phyloP scores from a whole-genome alignment of 352 stramenopile species.

The Pythium myriotylum region DNA sequence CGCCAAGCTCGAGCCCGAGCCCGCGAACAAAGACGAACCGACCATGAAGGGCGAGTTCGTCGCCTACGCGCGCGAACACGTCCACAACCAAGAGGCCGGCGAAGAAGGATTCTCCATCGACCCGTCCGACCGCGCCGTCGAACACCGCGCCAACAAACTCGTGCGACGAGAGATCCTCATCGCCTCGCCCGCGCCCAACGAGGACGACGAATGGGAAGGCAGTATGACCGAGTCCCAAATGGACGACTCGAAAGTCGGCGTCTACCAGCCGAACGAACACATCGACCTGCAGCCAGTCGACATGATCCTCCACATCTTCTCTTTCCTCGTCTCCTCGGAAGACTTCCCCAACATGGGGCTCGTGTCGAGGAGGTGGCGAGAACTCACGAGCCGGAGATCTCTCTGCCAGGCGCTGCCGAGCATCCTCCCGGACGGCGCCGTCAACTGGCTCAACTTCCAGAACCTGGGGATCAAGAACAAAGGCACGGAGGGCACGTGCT shows the following conservation, averaged over 20 bases:
- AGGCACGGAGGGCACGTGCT: slow-evolving; percentile 86
- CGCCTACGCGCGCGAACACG: slow-evolving; percentile 74
- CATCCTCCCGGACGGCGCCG: slow-evolving; percentile 67
- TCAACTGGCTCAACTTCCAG: slow-evolving; percentile 89
- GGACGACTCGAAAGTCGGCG: slow-evolving; percentile 35
- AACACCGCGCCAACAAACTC: slow-evolving; percentile 83
- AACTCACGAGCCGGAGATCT: slow-evolving; percentile 69
- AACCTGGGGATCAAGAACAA: slow-evolving; percentile 91
- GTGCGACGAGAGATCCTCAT: slow-evolving; percentile 87
- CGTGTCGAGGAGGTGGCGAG: slow-evolving; percentile 80
- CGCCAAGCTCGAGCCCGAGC: slow-evolving; percentile 21
- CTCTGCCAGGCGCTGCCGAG: slow-evolving; percentile 73
- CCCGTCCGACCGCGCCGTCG: slow-evolving; percentile 78
- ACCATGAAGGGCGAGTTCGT: slow-evolving; percentile 45
- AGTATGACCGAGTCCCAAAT: slow-evolving; percentile 36
- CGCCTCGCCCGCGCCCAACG: slow-evolving; percentile 71
- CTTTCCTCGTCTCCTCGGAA: slow-evolving; percentile 75
- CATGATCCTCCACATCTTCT: slow-evolving; percentile 89
- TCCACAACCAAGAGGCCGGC: slow-evolving; percentile 77
- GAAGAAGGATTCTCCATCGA: slow-evolving; percentile 88
- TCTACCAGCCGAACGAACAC: slow-evolving; percentile 56
- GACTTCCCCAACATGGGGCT: slow-evolving; percentile 73
- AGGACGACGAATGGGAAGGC: slow-evolving; percentile 77
- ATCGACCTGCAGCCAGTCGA: slow-evolving; percentile 87
- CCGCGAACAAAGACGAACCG: slow-evolving; percentile 23